Evolutionary conservation across 2,329 filamentous ascomycete species (phyloP).

Genomic region (Periconia macrospinosa): DNA sequence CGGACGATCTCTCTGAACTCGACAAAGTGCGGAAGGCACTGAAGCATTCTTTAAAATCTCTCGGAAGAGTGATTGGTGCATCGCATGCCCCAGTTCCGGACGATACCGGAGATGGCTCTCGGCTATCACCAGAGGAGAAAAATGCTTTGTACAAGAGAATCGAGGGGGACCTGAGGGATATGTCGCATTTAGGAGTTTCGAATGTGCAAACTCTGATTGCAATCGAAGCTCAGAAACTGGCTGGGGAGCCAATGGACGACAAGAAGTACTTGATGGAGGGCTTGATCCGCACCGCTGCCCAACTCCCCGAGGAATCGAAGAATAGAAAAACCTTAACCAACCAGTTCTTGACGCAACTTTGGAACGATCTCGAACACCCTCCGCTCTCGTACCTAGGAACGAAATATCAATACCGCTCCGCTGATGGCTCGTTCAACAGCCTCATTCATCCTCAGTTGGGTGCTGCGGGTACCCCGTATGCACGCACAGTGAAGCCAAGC

Average conservation of each 20-base stretch:
- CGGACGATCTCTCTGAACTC: constrained; percentile 35
- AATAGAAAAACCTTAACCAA: constrained; percentile 46
- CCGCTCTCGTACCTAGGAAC: constrained; percentile 49
- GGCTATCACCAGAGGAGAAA: constrained; percentile 37
- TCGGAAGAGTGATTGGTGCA: constrained; percentile 31
- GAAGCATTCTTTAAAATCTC: constrained; percentile 30
- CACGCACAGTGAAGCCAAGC: constrained; percentile 63
- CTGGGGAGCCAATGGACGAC: constrained; percentile 62
- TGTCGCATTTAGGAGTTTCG: constrained; percentile 34
- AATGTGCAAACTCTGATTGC: constrained; percentile 43
- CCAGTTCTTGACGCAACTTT: constrained; percentile 49
- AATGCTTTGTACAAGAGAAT: constrained; percentile 37
- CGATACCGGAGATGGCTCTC: constrained; percentile 49
- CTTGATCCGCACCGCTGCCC: constrained; percentile 53
- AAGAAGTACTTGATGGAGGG: constrained; percentile 64
- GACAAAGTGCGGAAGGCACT: constrained; percentile 33
- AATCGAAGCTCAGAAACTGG: constrained; percentile 39
- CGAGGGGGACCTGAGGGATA: constrained; percentile 32
- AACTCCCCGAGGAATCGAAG: constrained; percentile 44
- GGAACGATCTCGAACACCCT: constrained; percentile 53
- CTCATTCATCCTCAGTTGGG: constrained; percentile 66
- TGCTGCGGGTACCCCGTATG: constrained; percentile 67
- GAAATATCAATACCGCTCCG: constrained; percentile 51
- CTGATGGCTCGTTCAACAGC: constrained; percentile 58
- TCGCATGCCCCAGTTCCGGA: constrained; percentile 32